Evolutionary conservation across 2,329 filamentous ascomycete species (phyloP).

Genomic region (Rhynchosporium agropyri): DNA sequence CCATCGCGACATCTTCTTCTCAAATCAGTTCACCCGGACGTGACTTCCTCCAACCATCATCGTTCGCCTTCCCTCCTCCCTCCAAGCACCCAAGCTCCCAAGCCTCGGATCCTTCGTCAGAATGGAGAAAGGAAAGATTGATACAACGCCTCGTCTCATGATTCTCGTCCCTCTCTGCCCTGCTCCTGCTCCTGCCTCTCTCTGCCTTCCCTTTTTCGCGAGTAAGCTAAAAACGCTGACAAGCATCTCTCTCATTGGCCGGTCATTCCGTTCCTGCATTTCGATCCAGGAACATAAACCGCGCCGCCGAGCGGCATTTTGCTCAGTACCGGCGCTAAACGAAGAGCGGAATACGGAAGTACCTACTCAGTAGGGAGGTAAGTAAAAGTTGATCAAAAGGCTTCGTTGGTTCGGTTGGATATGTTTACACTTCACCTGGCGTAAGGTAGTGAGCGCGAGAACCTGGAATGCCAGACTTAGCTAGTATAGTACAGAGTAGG

Average conservation of each 20-base stretch:
- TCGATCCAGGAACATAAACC: constrained; percentile 14
- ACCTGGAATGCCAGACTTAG: no score
- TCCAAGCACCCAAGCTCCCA: not conserved
- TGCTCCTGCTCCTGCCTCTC: not conserved
- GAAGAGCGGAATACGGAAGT: not conserved
- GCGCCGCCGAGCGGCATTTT: no score
- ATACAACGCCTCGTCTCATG: constrained; percentile 5
- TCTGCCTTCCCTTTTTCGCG: not conserved
- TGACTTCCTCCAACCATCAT: constrained; percentile 2
- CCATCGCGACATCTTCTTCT: not conserved
- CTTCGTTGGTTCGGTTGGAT: no score
- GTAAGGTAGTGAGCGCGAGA: no score
- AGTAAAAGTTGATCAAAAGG: no score
- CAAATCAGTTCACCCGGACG: constrained; percentile 17
- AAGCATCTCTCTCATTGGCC: constrained; percentile 17
- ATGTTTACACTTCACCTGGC: no score
- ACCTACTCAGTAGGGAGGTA: no score
- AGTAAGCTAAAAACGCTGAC: constrained; percentile 13
- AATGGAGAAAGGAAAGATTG: constrained; percentile 3
- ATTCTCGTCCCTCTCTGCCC: not conserved
- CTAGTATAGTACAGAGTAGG: no score
- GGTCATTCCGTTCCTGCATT: constrained; percentile 18
- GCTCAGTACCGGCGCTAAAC: no score
- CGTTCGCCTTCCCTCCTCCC: not conserved
- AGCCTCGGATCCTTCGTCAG: constrained; percentile 14